A percentile compares a stretch with the other conserved stretches of the same genome.
Conservation (phyloP, 495 filamentous ascomycete species). For the Neurospora pannonica region DNA sequence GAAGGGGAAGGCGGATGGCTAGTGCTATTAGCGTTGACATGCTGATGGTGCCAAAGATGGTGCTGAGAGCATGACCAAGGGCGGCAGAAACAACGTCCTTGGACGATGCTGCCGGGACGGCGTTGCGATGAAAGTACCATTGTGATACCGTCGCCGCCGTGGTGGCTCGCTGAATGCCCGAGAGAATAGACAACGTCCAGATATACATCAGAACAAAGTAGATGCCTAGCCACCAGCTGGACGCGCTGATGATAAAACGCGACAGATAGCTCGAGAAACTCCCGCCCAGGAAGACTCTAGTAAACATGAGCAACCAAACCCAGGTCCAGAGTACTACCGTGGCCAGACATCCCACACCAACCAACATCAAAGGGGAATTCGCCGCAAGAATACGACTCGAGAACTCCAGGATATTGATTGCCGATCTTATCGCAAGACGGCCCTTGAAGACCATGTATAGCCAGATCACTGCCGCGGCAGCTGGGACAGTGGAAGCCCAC, state of each 20-base stretch:
- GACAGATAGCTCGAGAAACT: constrained; percentile 52
- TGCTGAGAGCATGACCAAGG: constrained; percentile 65
- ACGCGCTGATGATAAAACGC: constrained; percentile 67
- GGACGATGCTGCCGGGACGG: constrained; percentile 63
- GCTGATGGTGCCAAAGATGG: constrained; percentile 88
- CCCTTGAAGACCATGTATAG: constrained; percentile 68
- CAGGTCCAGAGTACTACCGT: constrained; percentile 81
- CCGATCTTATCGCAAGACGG: constrained; percentile 67
- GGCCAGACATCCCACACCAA: constrained; percentile 71
- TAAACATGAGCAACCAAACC: constrained; percentile 96
- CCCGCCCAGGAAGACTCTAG: constrained; percentile 81
- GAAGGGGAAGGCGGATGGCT: constrained; percentile 73
- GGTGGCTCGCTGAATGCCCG: constrained; percentile 78
- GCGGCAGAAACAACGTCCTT: constrained; percentile 75
- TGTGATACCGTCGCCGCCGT: constrained; percentile 94
- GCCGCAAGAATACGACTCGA: constrained; percentile 76
- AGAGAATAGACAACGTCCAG: constrained; percentile 81
- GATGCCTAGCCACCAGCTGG: constrained; percentile 82
- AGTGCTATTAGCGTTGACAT: constrained; percentile 72
- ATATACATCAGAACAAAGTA: constrained; percentile 91
- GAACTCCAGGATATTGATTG: constrained; percentile 83
- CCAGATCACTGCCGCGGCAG: constrained; percentile 67
- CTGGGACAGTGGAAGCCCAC: constrained; percentile 71
- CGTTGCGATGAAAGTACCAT: constrained; percentile 96
- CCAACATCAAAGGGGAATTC: constrained; percentile 70